Evolutionary conservation across 345 rosid genomes (phyloP).

Genomic region (Lepidium didymum): DNA sequence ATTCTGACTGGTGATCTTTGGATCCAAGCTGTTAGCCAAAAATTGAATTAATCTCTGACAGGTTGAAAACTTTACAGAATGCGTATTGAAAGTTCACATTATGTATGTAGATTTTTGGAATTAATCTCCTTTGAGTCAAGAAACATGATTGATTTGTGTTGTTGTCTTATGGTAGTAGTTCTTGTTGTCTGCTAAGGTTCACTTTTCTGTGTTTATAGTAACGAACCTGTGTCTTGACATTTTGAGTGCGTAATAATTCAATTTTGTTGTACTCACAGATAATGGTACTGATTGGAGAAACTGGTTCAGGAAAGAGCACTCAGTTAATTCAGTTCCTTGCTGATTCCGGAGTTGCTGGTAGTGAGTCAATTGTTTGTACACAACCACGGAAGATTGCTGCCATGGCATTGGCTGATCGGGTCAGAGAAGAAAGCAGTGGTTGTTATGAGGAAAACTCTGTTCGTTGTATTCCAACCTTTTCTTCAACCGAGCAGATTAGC

Average conservation of each 20-base stretch:
- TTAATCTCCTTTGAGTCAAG: not conserved
- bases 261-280: conserved; percentile 34
- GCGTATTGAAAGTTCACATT: not conserved
- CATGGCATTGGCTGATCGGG: conserved; percentile 60
- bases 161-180: conserved; percentile 8
- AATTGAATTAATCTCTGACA: not conserved
- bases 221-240: not conserved
- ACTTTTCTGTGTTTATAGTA: not conserved
- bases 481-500: conserved; percentile 46
- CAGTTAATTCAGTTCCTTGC: conserved; percentile 86
- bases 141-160: not conserved
- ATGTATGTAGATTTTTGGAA: not conserved
- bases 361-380: conserved; percentile 67
- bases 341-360: conserved; percentile 64
- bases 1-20: not conserved
- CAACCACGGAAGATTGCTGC: conserved; percentile 93
- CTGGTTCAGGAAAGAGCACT: conserved; percentile 96
- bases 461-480: conserved; percentile 46
- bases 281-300: conserved; percentile 79
- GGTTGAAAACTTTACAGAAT: not conserved
- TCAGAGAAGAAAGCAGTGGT: conserved; percentile 65
- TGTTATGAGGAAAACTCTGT: conserved; percentile 53
- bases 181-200: not conserved
- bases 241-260: not conserved
- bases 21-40: not conserved